Base-by-base conservation (phyloP, 768 basidiomycete genomes). In the Leucosporidium creatinivorum region DNA sequence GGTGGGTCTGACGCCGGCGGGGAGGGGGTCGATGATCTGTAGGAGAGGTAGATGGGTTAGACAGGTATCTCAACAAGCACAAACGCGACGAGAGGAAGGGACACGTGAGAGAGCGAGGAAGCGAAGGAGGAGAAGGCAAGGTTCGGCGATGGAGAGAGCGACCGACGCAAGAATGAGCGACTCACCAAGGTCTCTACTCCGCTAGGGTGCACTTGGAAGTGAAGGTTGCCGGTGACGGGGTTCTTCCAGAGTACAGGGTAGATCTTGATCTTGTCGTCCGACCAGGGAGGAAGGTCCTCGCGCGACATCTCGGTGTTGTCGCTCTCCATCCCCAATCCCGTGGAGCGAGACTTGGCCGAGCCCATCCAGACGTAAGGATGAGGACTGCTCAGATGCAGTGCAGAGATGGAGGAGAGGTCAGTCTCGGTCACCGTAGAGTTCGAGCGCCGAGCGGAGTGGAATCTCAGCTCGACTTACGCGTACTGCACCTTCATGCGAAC, bases 331-430 rank as follows among this genome's bases (percentile, higher is more conserved):
- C 91, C 91, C 12, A 94, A 80, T 8, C 91, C 91, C 26, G 89
- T 91, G 0, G 89, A 81, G 74, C 85, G 77, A 0, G 89, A 86
- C 65, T 81, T 84, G 1, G 89, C 85, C 23, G 86, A 84, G 0
- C 87, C 83, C 89, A 93, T 93, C 90, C 90, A 92, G 48, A 91
- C 86, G 76, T 91, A 92, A 1, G 91, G 89, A 66, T 91, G 89
- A 17, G 91, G 89, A 0, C 47, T 60, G 49, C 31, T 4, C 2
- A 30, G 39, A 7, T 19, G 56, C 4, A 10, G 28, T 39, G 61
- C 3, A 33, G 57, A 54, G 23, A 47, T 60, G 39, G 54, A 58
- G 13, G n/a, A n/a, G n/a, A n/a, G n/a, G n/a, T n/a, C n/a, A n/a
- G n/a, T n/a, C n/a, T n/a, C n/a, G n/a, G n/a, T n/a, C n/a, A n/a